Evolutionary conservation across 495 filamentous ascomycete species (phyloP).

Genomic region (Xylaria palmicola): DNA sequence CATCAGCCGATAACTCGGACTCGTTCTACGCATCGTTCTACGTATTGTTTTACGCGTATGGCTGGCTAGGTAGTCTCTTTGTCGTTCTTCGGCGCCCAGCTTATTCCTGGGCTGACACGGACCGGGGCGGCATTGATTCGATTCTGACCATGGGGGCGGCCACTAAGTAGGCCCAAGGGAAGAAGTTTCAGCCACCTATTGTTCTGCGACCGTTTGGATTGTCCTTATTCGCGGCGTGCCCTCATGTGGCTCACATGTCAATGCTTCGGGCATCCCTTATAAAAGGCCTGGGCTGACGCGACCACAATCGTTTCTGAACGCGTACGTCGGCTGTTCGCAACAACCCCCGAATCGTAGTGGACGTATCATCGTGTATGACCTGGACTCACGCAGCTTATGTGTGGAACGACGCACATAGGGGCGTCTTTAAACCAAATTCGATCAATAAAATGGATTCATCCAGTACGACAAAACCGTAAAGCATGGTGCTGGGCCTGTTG

Average conservation of each 20-base stretch:
- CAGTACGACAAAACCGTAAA: neutral
- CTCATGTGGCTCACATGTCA: too few relatives aligned
- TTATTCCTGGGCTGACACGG: too few relatives aligned
- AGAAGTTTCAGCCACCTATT: constrained; percentile 14
- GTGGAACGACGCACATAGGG: neutral
- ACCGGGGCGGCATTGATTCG: too few relatives aligned
- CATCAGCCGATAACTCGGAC: too few relatives aligned
- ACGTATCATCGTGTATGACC: neutral
- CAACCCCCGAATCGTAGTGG: neutral
- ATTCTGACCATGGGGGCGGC: neutral
- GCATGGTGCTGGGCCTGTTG: neutral
- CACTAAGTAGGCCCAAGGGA: neutral
- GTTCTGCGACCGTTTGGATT: neutral
- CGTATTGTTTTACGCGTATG: too few relatives aligned
- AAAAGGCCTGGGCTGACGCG: too few relatives aligned
- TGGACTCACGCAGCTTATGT: neutral
- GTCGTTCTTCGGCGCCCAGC: too few relatives aligned
- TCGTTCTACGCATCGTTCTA: too few relatives aligned
- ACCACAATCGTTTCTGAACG: neutral
- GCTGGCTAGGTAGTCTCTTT: neutral
- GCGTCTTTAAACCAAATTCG: neutral
- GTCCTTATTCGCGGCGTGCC: too few relatives aligned
- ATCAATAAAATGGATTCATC: neutral
- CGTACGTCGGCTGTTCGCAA: neutral
- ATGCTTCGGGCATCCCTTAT: too few relatives aligned